Evolutionary conservation across 2,329 filamentous ascomycete genomes (phyloP).

Genomic region (Leptodontidium sp.): DNA sequence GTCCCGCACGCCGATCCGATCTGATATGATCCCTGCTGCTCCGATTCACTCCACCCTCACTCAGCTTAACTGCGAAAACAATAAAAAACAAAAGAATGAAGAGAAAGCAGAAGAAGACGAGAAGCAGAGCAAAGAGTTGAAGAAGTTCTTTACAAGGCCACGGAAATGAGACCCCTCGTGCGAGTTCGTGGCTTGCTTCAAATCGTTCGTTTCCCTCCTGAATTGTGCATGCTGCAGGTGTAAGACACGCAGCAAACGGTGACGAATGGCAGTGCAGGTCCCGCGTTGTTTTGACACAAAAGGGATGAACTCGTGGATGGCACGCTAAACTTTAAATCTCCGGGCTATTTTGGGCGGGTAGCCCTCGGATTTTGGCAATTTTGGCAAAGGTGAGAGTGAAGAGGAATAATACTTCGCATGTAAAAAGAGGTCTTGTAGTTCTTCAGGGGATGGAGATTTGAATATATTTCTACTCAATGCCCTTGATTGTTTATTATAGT

Average conservation of each 20-base stretch:
- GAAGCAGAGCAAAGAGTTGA: background rate
- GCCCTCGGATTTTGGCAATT: too few relatives aligned
- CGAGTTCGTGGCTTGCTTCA: background rate
- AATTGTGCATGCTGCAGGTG: constrained; percentile 14
- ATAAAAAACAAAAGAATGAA: background rate
- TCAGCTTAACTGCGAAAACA: background rate
- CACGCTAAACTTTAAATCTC: constrained; percentile 19
- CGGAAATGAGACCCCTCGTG: constrained; percentile 10
- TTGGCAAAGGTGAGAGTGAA: too few relatives aligned
- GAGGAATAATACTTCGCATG: too few relatives aligned
- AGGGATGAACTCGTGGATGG: constrained; percentile 3
- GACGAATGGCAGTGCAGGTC: constrained; percentile 6
- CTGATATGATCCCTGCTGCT: constrained; percentile 18
- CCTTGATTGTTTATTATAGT: too few relatives aligned
- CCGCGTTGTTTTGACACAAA: constrained; percentile 17
- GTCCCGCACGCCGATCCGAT: constrained; percentile 19
- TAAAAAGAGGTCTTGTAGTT: too few relatives aligned
- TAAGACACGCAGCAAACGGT: constrained; percentile 8
- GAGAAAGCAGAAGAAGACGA: background rate
- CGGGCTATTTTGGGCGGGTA: constrained; percentile 8
- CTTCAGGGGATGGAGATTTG: background rate
- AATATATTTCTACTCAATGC: background rate
- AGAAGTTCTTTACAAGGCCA: background rate
- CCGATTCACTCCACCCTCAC: background rate
- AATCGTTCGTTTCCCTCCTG: constrained; percentile 7